phyloP scores from a whole-genome alignment of 495 filamentous ascomycete genomes.

The Patellaria atrata region DNA sequence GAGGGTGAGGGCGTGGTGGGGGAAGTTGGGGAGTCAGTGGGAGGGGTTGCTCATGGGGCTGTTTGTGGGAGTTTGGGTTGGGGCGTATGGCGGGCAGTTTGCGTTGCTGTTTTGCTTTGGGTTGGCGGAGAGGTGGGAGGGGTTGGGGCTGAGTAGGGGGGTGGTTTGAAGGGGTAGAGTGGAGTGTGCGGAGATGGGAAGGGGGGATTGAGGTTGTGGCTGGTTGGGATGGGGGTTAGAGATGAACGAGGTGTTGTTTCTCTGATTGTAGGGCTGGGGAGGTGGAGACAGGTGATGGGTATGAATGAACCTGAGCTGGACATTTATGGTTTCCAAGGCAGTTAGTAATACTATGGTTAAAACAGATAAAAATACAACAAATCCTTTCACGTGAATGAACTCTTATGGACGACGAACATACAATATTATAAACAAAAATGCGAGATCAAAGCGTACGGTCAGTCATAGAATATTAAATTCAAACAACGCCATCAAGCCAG shows the following conservation, averaged over 20 bases:
- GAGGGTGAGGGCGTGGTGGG: too few species aligned
- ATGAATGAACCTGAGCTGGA: too few species aligned
- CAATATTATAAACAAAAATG: neutral
- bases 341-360: neutral
- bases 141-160: neutral
- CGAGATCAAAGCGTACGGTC: too few species aligned
- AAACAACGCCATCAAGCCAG: too few species aligned
- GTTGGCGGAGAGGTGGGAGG: neutral
- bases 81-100: constrained; percentile 1
- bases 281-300: too few species aligned
- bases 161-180: neutral
- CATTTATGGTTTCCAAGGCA: neutral
- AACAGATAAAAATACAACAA: neutral
- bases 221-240: neutral
- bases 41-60: neutral
- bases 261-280: neutral
- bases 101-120: neutral
- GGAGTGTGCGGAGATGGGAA: constrained; percentile 1
- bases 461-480: too few species aligned
- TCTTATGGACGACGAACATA: neutral
- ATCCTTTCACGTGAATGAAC: neutral
- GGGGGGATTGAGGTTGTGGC: neutral
- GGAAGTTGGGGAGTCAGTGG: too few species aligned
- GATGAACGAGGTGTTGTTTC: neutral
- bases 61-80: neutral